phyloP scores from a whole-genome alignment of 2,329 filamentous ascomycete species.

The Talaromyces sp. region DNA sequence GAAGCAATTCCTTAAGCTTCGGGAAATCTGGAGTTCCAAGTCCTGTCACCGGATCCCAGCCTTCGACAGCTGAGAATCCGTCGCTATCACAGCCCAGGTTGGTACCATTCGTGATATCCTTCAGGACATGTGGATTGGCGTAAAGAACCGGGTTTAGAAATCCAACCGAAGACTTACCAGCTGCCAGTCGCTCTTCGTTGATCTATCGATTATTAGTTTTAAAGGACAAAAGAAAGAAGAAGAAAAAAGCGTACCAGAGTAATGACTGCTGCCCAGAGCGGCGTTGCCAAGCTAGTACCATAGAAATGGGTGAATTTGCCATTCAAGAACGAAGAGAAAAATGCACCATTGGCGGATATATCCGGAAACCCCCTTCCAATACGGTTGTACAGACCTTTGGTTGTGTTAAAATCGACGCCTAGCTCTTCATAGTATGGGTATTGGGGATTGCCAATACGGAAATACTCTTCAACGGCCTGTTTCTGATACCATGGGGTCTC shows the following conservation, averaged over 20 bases:
- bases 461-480: constrained; percentile 36
- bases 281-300: constrained; percentile 23
- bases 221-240: neutral
- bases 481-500: constrained; percentile 39
- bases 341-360: constrained; percentile 41
- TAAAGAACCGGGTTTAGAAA: constrained; percentile 48
- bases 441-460: constrained; percentile 22
- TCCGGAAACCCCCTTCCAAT: constrained; percentile 47
- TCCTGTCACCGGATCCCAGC: constrained; percentile 28
- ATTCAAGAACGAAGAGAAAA: constrained; percentile 18
- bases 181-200: constrained; percentile 55
- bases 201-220: constrained; percentile 40
- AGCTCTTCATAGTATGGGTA: constrained; percentile 27
- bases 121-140: constrained; percentile 27
- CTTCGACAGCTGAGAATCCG: constrained; percentile 22
- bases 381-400: constrained; percentile 38
- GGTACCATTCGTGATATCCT: constrained; percentile 38
- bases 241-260: constrained; percentile 18
- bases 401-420: constrained; percentile 30
- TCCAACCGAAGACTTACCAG: constrained; percentile 44
- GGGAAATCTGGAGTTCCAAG: constrained; percentile 27
- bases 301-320: constrained; percentile 17
- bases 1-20: constrained; percentile 24
- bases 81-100: constrained; percentile 21
- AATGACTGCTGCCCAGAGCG: constrained; percentile 24